Base-by-base conservation (phyloP, 257 asterid species). In the Osmanthus fragrans region DNA sequence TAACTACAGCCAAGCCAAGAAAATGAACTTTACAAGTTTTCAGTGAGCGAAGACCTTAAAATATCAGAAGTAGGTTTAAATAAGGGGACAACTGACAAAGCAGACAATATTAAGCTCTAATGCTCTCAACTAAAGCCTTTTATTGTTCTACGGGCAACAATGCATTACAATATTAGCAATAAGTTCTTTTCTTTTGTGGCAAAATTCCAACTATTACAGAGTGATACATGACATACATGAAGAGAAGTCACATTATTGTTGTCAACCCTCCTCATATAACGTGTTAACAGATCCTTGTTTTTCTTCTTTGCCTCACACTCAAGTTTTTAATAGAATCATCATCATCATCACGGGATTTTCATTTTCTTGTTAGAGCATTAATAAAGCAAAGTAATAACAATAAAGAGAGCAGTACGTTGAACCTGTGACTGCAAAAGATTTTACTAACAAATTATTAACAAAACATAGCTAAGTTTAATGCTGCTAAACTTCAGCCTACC, bases 291-390 rank as follows among this genome's bases (percentile, higher is more conserved):
- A 39, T 42, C 12, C 54, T 19, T 1, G 64, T 54, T 54, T 54
- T 76, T 51, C 68, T 39, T 73, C 76, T 76, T 73, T 82, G 11
- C 64, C n/a, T 5, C 30, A 71, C 56, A 71, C 71, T 34, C 64
- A 4, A 73, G 74, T 54, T 18, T 27, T 29, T 1, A 42, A 11
- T 13, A 42, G 18, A 40, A 42, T 42, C 49, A 42, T 80, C 37
- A 42, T 42, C 49, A 42, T 80, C 37, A 42, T 6, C 42, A 64
- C n/a, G 42, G 75, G 18, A 36, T 11, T 42, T 11, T 42, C 16
- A 42, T 42, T 42, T 2, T 42, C 73, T 27, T 15, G 21, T 45
- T 27, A 42, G 29, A 68, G 69, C 76, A 80, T 71, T 84, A 68
- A 36, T 15, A 70, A 67, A 13, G 80, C 73, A 75, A 13, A 40